phyloP scores from a whole-genome alignment of 2,329 filamentous ascomycete species.

The Phaeosphaeriaceae sp. region DNA sequence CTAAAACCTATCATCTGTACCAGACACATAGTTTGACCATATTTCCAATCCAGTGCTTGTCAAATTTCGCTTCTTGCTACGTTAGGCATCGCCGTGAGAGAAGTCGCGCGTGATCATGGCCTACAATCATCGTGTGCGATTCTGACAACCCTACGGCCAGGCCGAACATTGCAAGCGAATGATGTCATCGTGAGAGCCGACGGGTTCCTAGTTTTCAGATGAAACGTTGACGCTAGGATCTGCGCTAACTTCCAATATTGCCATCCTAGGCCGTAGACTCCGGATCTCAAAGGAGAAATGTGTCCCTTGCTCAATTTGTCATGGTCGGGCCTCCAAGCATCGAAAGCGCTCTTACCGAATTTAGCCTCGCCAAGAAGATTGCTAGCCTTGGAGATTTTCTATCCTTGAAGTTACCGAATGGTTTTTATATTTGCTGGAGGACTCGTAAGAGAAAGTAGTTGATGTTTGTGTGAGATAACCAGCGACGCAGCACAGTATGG shows the following conservation, averaged over 20 bases:
- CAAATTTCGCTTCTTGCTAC: too few species aligned
- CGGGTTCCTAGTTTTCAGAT: not conserved
- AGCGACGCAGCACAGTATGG: not conserved
- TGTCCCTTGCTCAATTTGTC: not conserved
- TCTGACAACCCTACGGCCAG: too few species aligned
- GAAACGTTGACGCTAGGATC: not conserved
- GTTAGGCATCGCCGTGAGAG: too few species aligned
- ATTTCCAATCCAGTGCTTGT: too few species aligned
- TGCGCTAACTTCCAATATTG: slow-evolving; percentile 1
- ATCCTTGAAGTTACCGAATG: not conserved
- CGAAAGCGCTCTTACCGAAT: not conserved
- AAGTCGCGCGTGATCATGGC: too few species aligned
- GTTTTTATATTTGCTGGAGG: not conserved
- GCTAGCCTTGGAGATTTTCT: not conserved
- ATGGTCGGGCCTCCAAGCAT: not conserved
- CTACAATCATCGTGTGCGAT: too few species aligned
- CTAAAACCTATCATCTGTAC: too few species aligned
- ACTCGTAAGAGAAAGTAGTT: not conserved
- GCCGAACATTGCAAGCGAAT: too few species aligned
- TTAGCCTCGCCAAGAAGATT: too few species aligned
- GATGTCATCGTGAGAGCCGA: not conserved
- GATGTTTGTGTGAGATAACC: not conserved
- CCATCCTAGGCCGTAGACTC: slow-evolving; percentile 4
- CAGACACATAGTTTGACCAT: too few species aligned
- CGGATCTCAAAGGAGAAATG: slow-evolving; percentile 7